Evolutionary conservation across 140 eudicot genomes (phyloP), one percentile per base, ranked within the genome.

Genomic region (Flaveria floridana): DNA sequence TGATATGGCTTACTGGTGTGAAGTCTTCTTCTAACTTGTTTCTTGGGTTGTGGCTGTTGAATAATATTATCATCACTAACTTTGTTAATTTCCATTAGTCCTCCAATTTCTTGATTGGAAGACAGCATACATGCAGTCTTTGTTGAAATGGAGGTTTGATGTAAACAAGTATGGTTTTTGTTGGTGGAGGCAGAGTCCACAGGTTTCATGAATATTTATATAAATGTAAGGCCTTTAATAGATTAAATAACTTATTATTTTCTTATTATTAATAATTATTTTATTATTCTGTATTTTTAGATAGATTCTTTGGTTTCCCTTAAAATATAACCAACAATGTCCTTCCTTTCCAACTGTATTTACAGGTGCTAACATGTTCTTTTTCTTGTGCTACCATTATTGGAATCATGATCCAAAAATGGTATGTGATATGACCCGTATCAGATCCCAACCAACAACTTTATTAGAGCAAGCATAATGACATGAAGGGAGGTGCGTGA

Each of bases 1-100:
- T 93, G 89, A 68, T 88, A 88, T 21, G 98, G 98, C 75, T 91
- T 86, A 66, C 74, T 87, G 51, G 87, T 93, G 76, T 90, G 98
- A 12, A 85, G 86, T 71, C 98, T 81, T 63, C 98, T 83, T 42
- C 96, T 88, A 7, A 80, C 82, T 77, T 90, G 95, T 71, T 86
- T 93, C 66, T 88, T 89, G 42, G 89, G 79, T 44, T 73, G 80
- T 64, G 25, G 28, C 4, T 58, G 85, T 73, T 58, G 82, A 71
- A 34, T 34, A 34, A 34, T 34, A 34, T 69, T 84, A 69, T 65
- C 50, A 55, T 53, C 74, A 70, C 15, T 7, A 23, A 63, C 86
- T 28, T 80, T 87, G 72, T 82, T 87, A 42, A 71, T 69, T 72
- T 85, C 88, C 78, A 84, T 78, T 61, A 76, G 13, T 62, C 19